A percentile compares a stretch with the other conserved stretches of the same genome.
Evolutionary conservation across 164 flowering plant genomes (phyloP).

Genomic region (Chloranthus sessilifolius): DNA sequence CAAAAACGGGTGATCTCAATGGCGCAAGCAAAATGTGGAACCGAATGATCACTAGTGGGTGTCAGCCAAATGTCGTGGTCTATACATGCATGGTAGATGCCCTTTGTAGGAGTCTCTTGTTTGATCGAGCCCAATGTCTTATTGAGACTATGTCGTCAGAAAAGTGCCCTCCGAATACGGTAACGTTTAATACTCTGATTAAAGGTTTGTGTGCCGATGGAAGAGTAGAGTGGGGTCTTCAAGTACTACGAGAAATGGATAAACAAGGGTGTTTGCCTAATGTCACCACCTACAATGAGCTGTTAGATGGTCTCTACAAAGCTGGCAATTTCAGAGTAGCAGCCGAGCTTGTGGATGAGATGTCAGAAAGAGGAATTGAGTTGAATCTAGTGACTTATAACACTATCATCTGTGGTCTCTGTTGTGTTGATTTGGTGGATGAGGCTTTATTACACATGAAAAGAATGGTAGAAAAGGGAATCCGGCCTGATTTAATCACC

Average conservation of each 20-base stretch:
- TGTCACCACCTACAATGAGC: constrained; percentile 60
- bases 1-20: constrained; percentile 49
- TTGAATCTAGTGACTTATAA: constrained; percentile 57
- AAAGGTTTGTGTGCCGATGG: constrained; percentile 55
- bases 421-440: constrained; percentile 34
- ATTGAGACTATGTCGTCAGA: constrained; percentile 51
- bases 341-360: constrained; percentile 37
- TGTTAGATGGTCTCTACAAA: constrained; percentile 54
- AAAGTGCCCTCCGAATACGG: constrained; percentile 56
- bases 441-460: constrained; percentile 43
- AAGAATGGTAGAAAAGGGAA: constrained; percentile 62
- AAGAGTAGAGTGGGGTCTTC: constrained; percentile 51
- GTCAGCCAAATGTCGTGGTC: constrained; percentile 70
- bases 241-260: constrained; percentile 50
- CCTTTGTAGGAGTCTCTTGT: constrained; percentile 57
- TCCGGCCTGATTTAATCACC: constrained; percentile 52
- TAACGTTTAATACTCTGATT: constrained; percentile 60
- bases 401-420: constrained; percentile 50
- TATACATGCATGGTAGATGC: constrained; percentile 79
- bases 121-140: constrained; percentile 50
- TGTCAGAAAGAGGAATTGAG: constrained; percentile 38
- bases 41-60: constrained; percentile 56
- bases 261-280: constrained; percentile 48
- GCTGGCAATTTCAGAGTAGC: constrained; percentile 32
- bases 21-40: constrained; percentile 73